Base-by-base conservation (phyloP, 2,329 filamentous ascomycete genomes). In the Lecanicillium sp. region DNA sequence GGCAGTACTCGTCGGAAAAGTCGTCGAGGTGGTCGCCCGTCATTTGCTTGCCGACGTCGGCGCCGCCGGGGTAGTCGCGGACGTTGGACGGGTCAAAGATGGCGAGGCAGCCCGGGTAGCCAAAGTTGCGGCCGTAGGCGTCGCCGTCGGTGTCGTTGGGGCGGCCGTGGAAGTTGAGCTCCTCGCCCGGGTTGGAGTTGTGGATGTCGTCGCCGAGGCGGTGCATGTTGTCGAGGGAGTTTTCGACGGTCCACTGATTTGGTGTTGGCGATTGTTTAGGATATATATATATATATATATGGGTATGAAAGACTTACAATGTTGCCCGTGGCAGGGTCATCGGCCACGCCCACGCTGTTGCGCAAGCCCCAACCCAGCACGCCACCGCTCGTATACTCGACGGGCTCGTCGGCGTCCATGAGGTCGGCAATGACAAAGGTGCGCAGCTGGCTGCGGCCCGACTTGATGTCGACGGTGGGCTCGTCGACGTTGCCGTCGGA, bases 151-250 rank as follows among this genome's bases (percentile, higher is more conserved):
- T 48, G 33, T 51, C 46, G 40, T 46, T 50, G 27, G 84, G 64
- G 36, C 67, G 69, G 3, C 81, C 81, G 46, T 82, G 76, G 54
- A 72, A 84, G 56, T 87, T 86, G 55, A 87, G 58, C 56, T 86
- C 79, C 53, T 87, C 81, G 15, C 75, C 81, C 0, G 82, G 81
- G 50, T 86, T 85, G 46, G 80, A 64, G 46, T 75, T 60, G 49
- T 83, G 78, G 33, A 84, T 70, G 47, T 81, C 77, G 10, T 60
- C 48, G 7, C 69, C 71, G 17, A 62, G 50, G 18, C 80, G 68
- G 20, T 60, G 53, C 31, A 84, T 61, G 17, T 81, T 56, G 54
- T 85, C 80, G 6, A 74, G 74, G 13, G 71, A 77, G 57, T 85
- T 85, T 54, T 85, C 81, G 2, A 86, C 77, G 6, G 64, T 64